These are phyloP conservation scores for Elsinoe necatrix DNA, from an alignment of 2,329 filamentous ascomycete genomes.

Conservation along the genomic window DNA sequence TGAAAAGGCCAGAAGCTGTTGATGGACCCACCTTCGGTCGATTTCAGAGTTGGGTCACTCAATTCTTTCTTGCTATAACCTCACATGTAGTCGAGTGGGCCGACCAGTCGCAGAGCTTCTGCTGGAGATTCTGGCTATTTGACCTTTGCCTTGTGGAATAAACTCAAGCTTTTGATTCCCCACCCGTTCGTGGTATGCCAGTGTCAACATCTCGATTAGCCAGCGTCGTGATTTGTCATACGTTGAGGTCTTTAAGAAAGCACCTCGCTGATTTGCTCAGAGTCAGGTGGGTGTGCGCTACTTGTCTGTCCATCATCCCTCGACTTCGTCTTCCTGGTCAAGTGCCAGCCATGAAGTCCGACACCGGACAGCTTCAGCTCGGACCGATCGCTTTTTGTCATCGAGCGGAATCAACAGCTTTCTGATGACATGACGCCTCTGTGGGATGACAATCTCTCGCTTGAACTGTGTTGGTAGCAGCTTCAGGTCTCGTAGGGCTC, in stretches of 20 bases:
- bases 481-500: constrained; percentile 41
- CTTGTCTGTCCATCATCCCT: constrained; percentile 22
- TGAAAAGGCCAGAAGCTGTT: no score
- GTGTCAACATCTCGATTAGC: neutral
- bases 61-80: no score
- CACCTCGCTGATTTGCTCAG: no score
- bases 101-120: no score
- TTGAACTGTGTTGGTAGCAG: constrained; percentile 42
- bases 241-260: no score
- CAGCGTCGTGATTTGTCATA: neutral
- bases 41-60: no score
- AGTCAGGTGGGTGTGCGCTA: neutral
- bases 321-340: constrained; percentile 50
- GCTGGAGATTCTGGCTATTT: neutral
- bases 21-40: no score
- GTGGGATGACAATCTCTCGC: constrained; percentile 46
- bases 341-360: constrained; percentile 52
- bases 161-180: neutral
- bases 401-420: constrained; percentile 49
- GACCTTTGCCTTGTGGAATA: neutral
- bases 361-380: constrained; percentile 54
- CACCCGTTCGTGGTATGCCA: neutral
- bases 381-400: constrained; percentile 54
- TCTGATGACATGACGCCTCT: constrained; percentile 49
- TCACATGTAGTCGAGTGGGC: no score